A percentile compares a stretch with the other conserved stretches of the same genome.
Evolutionary conservation across 164 flowering plant species (phyloP).

Genomic region (Malania oleifera): DNA sequence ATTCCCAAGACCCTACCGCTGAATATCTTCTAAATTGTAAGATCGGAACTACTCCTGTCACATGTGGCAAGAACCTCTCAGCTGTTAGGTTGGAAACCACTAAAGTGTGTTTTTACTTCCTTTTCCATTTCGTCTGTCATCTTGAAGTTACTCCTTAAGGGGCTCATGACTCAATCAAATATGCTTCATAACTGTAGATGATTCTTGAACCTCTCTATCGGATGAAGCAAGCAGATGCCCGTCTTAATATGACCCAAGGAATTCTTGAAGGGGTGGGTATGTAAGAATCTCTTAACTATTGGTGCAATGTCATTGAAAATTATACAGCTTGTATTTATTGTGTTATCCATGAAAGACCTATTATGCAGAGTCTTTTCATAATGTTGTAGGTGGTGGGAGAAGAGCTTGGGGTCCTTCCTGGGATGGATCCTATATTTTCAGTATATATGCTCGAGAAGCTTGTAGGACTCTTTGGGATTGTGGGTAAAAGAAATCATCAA

Average conservation of each 20-base stretch:
- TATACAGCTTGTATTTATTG: not conserved
- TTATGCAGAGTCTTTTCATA: conserved; percentile 8
- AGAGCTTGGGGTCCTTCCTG: conserved; percentile 95
- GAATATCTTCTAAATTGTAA: conserved; percentile 72
- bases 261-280: conserved; percentile 94
- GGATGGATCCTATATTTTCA: conserved; percentile 87
- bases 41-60: conserved; percentile 62
- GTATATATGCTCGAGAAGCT: conserved; percentile 45
- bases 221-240: conserved; percentile 82
- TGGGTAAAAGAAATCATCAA: conserved; percentile 18
- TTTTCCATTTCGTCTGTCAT: conserved; percentile 4
- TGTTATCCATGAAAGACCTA: conserved; percentile 6
- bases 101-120: conserved; percentile 41
- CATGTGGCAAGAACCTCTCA: conserved; percentile 54
- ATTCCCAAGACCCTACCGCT: conserved; percentile 83
- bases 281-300: conserved; percentile 21
- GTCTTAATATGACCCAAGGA: conserved; percentile 78
- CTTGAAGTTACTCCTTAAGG: conserved; percentile 8
- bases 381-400: conserved; percentile 80
- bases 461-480: conserved; percentile 34
- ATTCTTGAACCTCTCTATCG: conserved; percentile 80
- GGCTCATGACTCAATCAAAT: not conserved
- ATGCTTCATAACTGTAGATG: conserved; percentile 47
- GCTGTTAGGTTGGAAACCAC: conserved; percentile 81
- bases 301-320: not conserved